A percentile compares a stretch with the other conserved stretches of the same genome.
phyloP scores from a whole-genome alignment of 192 early-diverging fungal species.

The Backusella australiensis region DNA sequence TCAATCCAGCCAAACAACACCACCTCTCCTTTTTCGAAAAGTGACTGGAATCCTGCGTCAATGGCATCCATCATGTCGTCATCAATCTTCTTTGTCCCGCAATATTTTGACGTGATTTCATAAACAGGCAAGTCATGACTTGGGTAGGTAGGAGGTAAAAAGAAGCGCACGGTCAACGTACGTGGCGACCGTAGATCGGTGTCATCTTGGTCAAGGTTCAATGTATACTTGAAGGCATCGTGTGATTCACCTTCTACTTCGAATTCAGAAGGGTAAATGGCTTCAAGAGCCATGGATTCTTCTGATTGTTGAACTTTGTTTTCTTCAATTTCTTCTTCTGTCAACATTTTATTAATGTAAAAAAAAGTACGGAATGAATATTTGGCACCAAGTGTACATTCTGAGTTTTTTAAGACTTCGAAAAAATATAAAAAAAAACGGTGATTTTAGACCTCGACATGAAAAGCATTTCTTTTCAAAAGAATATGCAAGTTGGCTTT shows the following conservation, averaged over 20 bases:
- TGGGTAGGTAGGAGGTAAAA: conserved; percentile 50
- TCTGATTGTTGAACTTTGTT: conserved; percentile 4
- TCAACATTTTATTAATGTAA: not conserved
- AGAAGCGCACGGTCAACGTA: conserved; percentile 27
- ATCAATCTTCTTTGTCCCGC: conserved; percentile 46
- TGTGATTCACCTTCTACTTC: not conserved
- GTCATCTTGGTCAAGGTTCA: conserved; percentile 31
- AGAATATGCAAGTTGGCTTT: too few species aligned
- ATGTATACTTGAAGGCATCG: conserved; percentile 15
- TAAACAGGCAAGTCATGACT: conserved; percentile 41
- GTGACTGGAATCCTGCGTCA: conserved; percentile 40
- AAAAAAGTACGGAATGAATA: not conserved
- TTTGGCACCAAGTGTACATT: too few species aligned
- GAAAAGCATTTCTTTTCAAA: too few species aligned
- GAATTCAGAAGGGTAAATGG: conserved; percentile 13
- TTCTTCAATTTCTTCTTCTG: conserved; percentile 4
- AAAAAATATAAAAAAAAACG: not conserved
- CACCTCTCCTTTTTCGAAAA: conserved; percentile 60
- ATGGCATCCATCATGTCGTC: conserved; percentile 41
- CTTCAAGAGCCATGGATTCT: conserved; percentile 15
- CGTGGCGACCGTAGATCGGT: conserved; percentile 17
- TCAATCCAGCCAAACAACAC: conserved; percentile 72
- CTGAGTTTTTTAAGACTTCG: too few species aligned
- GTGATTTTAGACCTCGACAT: too few species aligned
- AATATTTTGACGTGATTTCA: conserved; percentile 54